These are phyloP conservation scores for Amborella trichopoda DNA, from an alignment of 164 flowering plant genomes.

Conservation along the genomic window DNA sequence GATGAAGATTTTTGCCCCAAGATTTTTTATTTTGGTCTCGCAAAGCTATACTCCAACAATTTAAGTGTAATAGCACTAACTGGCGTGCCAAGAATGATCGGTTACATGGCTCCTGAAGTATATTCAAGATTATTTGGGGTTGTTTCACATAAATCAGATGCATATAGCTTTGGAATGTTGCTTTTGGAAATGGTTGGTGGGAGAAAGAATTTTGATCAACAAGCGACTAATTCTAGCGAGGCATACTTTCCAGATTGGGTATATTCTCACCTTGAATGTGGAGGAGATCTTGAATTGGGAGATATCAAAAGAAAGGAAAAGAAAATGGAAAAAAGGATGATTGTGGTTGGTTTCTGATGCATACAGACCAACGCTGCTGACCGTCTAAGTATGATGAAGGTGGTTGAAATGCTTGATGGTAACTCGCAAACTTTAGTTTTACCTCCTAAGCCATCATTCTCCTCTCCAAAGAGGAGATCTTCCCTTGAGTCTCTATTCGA, in stretches of 20 bases:
- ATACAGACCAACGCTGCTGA: slow-evolving; percentile 1
- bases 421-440: neutral
- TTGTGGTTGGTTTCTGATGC: neutral
- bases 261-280: neutral
- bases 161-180: slow-evolving; percentile 6
- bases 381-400: slow-evolving; percentile 2
- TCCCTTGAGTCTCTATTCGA: no score
- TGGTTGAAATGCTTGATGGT: neutral
- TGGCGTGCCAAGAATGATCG: neutral
- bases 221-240: neutral
- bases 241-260: slow-evolving; percentile 4
- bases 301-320: neutral
- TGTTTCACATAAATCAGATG: slow-evolving; percentile 4
- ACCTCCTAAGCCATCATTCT: neutral
- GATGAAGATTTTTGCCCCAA: slow-evolving; percentile 2
- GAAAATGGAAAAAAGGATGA: neutral
- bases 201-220: neutral
- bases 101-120: slow-evolving; percentile 2
- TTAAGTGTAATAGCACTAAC: neutral
- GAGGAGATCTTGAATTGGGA: neutral
- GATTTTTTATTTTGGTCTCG: slow-evolving; percentile 1
- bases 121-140: no score
- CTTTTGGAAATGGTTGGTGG: slow-evolving; percentile 2
- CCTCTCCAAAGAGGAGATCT: no score
- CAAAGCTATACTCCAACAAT: slow-evolving; percentile 1